A percentile compares a stretch with the other conserved stretches of the same genome.
phyloP scores from a whole-genome alignment of 2,329 filamentous ascomycete genomes.

The Botrytis deweyae region DNA sequence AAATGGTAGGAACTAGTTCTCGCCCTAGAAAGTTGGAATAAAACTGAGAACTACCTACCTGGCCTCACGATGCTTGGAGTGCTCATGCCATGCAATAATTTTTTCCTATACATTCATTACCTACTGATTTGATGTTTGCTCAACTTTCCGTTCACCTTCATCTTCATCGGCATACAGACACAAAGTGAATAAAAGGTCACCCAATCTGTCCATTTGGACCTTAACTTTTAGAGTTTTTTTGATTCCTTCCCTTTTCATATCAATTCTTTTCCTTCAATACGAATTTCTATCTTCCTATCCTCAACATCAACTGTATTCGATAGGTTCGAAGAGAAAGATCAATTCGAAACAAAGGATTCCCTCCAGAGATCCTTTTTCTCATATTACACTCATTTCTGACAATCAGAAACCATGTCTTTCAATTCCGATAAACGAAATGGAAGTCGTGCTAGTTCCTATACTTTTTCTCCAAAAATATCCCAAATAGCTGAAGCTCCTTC shows the following conservation, averaged over 20 bases:
- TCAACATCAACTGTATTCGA: neutral
- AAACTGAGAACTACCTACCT: too few relatives aligned
- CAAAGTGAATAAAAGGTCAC: neutral
- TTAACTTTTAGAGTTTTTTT: neutral
- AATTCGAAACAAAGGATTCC: neutral
- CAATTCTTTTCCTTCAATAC: neutral
- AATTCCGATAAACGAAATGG: constrained; percentile 1
- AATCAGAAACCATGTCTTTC: constrained; percentile 2
- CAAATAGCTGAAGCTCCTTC: constrained; percentile 11
- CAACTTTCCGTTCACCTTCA: neutral
- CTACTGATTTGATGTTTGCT: neutral
- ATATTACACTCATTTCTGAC: neutral
- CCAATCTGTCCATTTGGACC: neutral
- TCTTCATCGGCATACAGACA: neutral
- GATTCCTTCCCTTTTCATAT: neutral
- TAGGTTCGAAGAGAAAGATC: neutral
- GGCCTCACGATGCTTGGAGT: neutral
- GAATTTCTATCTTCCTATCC: too few relatives aligned
- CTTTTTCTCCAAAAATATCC: constrained; percentile 5
- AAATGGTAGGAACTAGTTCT: neutral
- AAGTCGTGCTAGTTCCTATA: constrained; percentile 12
- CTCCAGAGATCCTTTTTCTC: neutral
- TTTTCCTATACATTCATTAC: neutral
- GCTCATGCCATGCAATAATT: neutral
- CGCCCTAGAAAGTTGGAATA: too few relatives aligned